These are phyloP conservation scores for Aspergillus texensis DNA, from an alignment of 2,329 filamentous ascomycete species.

Conservation along the genomic window DNA sequence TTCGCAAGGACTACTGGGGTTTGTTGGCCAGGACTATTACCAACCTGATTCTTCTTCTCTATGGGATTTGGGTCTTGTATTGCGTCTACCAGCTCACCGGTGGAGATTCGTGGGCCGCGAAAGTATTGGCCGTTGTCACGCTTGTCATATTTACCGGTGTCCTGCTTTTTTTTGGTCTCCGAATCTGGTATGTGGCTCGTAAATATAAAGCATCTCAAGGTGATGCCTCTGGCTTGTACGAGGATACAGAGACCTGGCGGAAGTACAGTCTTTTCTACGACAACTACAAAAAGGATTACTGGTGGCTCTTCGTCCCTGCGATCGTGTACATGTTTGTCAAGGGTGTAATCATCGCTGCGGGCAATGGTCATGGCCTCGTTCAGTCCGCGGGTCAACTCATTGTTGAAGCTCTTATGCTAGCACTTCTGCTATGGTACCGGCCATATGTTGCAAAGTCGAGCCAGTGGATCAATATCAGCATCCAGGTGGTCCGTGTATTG, in stretches of 20 bases:
- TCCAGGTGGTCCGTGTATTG: conserved; percentile 84
- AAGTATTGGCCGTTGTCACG: conserved; percentile 78
- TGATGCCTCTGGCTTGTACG: conserved; percentile 72
- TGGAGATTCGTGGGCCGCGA: conserved; percentile 93
- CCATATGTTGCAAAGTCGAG: conserved; percentile 85
- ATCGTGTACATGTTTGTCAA: conserved; percentile 92
- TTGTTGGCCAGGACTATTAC: conserved; percentile 87
- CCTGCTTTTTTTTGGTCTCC: conserved; percentile 80
- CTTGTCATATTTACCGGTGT: conserved; percentile 78
- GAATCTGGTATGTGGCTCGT: conserved; percentile 76
- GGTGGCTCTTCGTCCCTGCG: conserved; percentile 92
- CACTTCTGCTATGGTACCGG: conserved; percentile 77
- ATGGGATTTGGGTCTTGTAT: conserved; percentile 93
- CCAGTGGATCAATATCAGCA: conserved; percentile 91
- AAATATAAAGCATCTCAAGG: conserved; percentile 76
- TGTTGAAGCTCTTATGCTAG: conserved; percentile 78
- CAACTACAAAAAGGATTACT: conserved; percentile 88
- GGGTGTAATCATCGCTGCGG: conserved; percentile 81
- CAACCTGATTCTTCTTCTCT: conserved; percentile 85
- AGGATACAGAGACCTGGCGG: conserved; percentile 87
- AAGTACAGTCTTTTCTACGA: conserved; percentile 99
- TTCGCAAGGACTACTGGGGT: conserved; percentile 96
- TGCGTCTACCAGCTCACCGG: conserved; percentile 94
- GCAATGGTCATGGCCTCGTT: conserved; percentile 78
- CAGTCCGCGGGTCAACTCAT: conserved; percentile 80